Evolutionary conservation across 768 basidiomycete genomes (phyloP).

Genomic region (Rhodosporidiobolus sp.): DNA sequence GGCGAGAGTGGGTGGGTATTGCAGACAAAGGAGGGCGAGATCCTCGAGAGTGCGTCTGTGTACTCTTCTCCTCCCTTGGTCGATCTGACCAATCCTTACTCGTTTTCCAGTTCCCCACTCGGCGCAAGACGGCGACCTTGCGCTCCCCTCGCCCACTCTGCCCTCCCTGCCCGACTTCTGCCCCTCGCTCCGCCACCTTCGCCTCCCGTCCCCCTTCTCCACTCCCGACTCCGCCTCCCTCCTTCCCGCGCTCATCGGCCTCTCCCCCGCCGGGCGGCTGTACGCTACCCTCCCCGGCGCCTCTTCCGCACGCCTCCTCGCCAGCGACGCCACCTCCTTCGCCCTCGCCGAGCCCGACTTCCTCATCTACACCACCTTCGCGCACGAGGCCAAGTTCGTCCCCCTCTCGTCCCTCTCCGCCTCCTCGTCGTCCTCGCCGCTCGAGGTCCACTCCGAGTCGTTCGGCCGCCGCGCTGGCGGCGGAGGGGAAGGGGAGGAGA

Average conservation of each 20-base stretch:
- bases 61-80: not conserved
- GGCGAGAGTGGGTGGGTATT: slow-evolving; percentile 31
- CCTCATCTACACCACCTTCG: slow-evolving; percentile 75
- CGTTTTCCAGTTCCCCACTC: slow-evolving; percentile 3
- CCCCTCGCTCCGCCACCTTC: slow-evolving; percentile 49
- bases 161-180: slow-evolving; percentile 62
- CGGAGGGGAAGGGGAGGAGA: slow-evolving; percentile 46
- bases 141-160: slow-evolving; percentile 44
- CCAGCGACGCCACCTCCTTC: slow-evolving; percentile 61
- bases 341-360: slow-evolving; percentile 62
- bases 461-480: slow-evolving; percentile 26
- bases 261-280: slow-evolving; percentile 65
- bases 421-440: slow-evolving; percentile 39
- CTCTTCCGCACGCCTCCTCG: slow-evolving; percentile 50
- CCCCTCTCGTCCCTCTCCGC: slow-evolving; percentile 53
- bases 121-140: slow-evolving; percentile 31
- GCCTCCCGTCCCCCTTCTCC: slow-evolving; percentile 18
- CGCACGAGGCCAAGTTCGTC: slow-evolving; percentile 75
- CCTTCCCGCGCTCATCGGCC: slow-evolving; percentile 59
- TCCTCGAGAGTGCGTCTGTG: slow-evolving; percentile 43
- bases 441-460: slow-evolving; percentile 38
- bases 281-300: slow-evolving; percentile 44
- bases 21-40: slow-evolving; percentile 36
- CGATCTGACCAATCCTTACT: not conserved
- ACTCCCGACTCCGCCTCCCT: not conserved